Base-by-base conservation (phyloP, 208 protist species). In the Crithidia mellificae region DNA sequence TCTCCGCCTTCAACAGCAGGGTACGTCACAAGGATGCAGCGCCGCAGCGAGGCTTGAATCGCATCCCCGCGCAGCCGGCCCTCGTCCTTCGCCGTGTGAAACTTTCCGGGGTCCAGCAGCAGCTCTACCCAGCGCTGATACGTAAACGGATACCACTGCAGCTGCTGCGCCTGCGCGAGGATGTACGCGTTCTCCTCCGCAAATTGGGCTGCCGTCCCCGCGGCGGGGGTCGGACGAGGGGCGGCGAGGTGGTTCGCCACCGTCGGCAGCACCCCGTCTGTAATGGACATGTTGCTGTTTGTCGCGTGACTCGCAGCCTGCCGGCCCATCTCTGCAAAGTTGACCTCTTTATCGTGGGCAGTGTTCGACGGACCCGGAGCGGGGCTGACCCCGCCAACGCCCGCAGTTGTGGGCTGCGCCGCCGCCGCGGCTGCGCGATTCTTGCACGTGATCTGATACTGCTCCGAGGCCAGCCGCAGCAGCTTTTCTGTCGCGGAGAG, bases 161-260 rank as follows among this genome's bases (percentile, higher is more conserved):
- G 74, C 65, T 81, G 74, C 63, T 71, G 56, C 49, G 91, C 80
- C 76, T 96, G 85, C 12, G 83, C 80, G 8, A 93, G 1, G 9
- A 96, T 67, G 61, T 96, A 96, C n/a, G 54, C 61, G 65, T 86
- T 94, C 61, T 96, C 88, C 74, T 93, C 82, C 22, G 38, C 56
- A 59, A 96, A 96, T 61, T 81, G 68, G 50, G 74, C 74, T 0
- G 68, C 62, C 17, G 80, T 83, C 50, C 80, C 76, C 30, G 70
- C 79, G 12, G 79, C 65, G 19, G 72, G 72, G 12, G 71, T 58
- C 5, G 72, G 41, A 1, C 54, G 75, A 6, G 38, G 25, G 25
- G 27, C 43, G 4, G 36, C 24, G 15, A 52, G 8, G 1, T 52
- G 41, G 0, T 38, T 41, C 2, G n/a, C 41, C 46, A 20, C 27